Evolutionary conservation across 2,329 filamentous ascomycete species (phyloP).

Genomic region (Ciborinia camelliae): DNA sequence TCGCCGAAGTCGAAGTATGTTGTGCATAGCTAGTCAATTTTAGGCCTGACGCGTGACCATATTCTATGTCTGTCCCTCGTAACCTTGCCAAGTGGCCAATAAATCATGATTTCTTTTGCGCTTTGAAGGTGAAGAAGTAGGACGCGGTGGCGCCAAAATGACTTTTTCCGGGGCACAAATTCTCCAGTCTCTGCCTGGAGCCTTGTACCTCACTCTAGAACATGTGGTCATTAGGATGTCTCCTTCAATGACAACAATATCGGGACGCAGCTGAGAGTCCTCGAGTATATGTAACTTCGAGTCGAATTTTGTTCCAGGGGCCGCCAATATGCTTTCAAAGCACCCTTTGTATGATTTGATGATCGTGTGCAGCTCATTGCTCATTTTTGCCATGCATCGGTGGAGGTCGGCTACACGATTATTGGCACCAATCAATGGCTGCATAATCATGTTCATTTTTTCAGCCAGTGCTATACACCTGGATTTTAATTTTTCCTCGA

Average conservation of each 20-base stretch:
- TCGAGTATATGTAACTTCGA: neutral
- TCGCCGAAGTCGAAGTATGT: neutral
- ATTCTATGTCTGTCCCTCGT: neutral
- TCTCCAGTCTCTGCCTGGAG: neutral
- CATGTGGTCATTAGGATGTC: neutral
- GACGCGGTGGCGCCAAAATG: neutral
- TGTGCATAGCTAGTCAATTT: neutral
- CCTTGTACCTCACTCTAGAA: neutral
- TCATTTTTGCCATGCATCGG: neutral
- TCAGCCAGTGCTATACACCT: neutral
- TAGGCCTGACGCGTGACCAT: neutral
- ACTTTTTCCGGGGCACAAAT: neutral
- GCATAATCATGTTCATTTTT: constrained; percentile 2
- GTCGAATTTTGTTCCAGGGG: neutral
- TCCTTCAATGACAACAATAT: neutral
- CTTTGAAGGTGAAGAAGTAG: neutral
- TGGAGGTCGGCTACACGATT: neutral
- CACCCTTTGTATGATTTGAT: neutral
- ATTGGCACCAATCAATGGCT: constrained; percentile 5
- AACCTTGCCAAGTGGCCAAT: neutral
- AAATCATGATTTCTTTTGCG: neutral
- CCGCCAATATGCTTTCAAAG: neutral
- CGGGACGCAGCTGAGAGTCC: neutral
- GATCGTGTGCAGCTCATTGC: neutral
- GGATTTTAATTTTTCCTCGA: neutral